Percentiles rank a stretch among this genome's conserved stretches.
These are phyloP conservation scores for Phytophthora pseudosyringae DNA, from an alignment of 352 stramenopile species.

Conservation along the genomic window DNA sequence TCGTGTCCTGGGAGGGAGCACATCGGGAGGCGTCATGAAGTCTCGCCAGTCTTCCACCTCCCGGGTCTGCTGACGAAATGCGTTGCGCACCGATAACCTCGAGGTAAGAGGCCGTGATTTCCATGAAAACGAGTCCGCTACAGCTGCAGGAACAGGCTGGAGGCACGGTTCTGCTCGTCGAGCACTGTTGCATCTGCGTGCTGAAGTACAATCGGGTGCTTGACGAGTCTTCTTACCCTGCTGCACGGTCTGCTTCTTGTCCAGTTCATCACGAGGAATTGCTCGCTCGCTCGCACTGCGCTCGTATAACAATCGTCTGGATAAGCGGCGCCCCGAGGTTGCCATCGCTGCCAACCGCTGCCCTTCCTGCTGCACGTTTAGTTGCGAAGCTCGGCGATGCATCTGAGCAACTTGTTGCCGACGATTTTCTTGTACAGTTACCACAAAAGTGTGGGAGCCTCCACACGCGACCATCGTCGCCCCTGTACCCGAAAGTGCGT, in stretches of 20 bases:
- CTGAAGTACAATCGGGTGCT: not conserved
- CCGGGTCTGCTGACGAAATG: constrained; percentile 45
- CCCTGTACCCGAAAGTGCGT: constrained; percentile 59
- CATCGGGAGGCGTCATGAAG: constrained; percentile 24
- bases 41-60: constrained; percentile 44
- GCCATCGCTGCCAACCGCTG: constrained; percentile 21
- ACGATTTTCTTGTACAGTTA: constrained; percentile 66
- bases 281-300: constrained; percentile 2
- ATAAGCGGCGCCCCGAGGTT: constrained; percentile 5
- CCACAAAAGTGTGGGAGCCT: constrained; percentile 66
- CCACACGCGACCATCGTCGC: constrained; percentile 64
- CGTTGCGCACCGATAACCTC: constrained; percentile 57
- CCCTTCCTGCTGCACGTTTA: constrained; percentile 41
- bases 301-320: constrained; percentile 11
- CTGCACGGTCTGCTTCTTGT: constrained; percentile 4
- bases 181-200: constrained; percentile 29
- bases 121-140: constrained; percentile 45
- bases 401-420: constrained; percentile 50
- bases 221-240: constrained; percentile 5
- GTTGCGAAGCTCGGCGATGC: constrained; percentile 42
- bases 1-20: constrained; percentile 21
- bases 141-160: constrained; percentile 9
- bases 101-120: constrained; percentile 57
- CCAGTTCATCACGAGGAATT: not conserved
- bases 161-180: constrained; percentile 19